Conservation (phyloP, 2,329 filamentous ascomycete genomes). For the Exophiala mesophila region DNA sequence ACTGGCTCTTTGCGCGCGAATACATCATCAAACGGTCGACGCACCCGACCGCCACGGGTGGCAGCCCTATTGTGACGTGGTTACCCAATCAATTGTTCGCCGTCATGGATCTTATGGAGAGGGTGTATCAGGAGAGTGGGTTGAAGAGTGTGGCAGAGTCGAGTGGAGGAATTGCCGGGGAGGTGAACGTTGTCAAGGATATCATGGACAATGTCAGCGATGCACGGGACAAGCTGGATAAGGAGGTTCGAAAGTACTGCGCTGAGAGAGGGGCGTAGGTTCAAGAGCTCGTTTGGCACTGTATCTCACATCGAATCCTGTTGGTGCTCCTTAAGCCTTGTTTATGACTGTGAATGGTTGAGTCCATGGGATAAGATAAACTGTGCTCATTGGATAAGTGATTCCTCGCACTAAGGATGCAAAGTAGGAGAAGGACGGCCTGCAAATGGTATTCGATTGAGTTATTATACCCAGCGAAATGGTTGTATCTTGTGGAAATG, state of each 20-base stretch:
- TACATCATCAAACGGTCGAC: constrained; percentile 44
- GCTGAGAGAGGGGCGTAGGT: constrained; percentile 41
- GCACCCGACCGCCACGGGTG: constrained; percentile 46
- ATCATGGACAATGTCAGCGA: constrained; percentile 34
- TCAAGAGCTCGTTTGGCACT: no score
- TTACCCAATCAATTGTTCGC: constrained; percentile 45
- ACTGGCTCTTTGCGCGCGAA: constrained; percentile 46
- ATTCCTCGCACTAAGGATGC: no score
- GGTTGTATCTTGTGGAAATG: no score
- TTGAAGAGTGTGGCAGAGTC: constrained; percentile 10
- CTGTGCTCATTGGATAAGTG: no score
- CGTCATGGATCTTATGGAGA: constrained; percentile 47
- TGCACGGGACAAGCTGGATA: constrained; percentile 35
- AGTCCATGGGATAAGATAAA: no score
- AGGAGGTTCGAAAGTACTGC: constrained; percentile 45
- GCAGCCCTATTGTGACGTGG: constrained; percentile 48
- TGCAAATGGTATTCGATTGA: no score
- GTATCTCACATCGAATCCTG: no score
- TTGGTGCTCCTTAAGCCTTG: no score
- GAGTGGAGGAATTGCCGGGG: constrained; percentile 1
- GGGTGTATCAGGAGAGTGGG: constrained; percentile 36
- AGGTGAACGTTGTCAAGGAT: constrained; percentile 27
- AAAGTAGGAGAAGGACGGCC: no score
- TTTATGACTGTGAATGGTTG: no score
- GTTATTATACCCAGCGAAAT: no score